Evolutionary conservation across 1,284 basidiomycete genomes (phyloP).

Genomic region (Trichosporon coremiiforme): DNA sequence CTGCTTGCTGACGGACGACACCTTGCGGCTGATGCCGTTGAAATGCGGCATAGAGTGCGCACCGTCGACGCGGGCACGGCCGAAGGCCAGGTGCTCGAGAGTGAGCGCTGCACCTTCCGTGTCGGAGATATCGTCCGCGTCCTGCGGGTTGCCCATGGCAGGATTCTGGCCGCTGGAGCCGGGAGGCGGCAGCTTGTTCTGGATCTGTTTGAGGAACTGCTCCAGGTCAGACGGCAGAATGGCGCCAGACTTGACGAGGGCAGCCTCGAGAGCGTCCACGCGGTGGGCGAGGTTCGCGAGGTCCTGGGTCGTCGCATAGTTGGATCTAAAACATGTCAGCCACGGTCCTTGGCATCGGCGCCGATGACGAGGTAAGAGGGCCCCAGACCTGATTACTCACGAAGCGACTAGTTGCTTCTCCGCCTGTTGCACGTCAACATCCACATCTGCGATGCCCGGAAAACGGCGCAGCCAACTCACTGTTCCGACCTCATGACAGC

Average conservation of each 20-base stretch:
- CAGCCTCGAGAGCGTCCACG: constrained; percentile 53
- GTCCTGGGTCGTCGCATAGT: constrained; percentile 53
- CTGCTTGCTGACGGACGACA: constrained; percentile 37
- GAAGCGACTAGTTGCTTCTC: constrained; percentile 49
- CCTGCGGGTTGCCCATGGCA: constrained; percentile 13
- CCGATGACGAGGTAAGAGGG: neutral
- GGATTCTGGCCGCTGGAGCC: constrained; percentile 22
- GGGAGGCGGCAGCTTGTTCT: constrained; percentile 22
- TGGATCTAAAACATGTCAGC: constrained; percentile 33
- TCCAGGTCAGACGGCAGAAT: constrained; percentile 53
- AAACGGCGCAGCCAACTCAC: constrained; percentile 34
- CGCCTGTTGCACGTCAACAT: constrained; percentile 35
- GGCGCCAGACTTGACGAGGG: constrained; percentile 50
- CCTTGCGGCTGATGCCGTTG: constrained; percentile 32
- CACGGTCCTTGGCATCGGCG: too few species aligned
- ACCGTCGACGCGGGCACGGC: constrained; percentile 49
- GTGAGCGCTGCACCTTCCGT: constrained; percentile 57
- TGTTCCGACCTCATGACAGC: constrained; percentile 57
- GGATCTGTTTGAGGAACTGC: constrained; percentile 40
- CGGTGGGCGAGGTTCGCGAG: constrained; percentile 53
- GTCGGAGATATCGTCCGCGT: constrained; percentile 47
- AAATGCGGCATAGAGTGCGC: constrained; percentile 48
- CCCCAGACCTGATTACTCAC: constrained; percentile 29
- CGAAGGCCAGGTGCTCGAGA: constrained; percentile 56
- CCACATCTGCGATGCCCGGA: neutral